Conservation (phyloP, 495 filamentous ascomycete genomes). For the Hyaloscypha hepaticicola region DNA sequence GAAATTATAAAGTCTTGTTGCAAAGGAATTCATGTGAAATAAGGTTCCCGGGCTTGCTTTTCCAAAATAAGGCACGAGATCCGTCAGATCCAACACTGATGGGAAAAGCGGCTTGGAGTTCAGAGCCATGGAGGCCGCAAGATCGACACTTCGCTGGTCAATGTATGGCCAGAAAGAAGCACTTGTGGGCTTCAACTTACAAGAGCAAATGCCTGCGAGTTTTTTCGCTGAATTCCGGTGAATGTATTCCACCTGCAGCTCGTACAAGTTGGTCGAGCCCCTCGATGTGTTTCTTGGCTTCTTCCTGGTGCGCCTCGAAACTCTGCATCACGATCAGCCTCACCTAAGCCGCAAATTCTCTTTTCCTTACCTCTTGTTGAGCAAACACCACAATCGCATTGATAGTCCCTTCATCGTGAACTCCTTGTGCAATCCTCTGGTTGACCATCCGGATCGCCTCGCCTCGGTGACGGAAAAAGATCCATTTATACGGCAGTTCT, state of each 20-base stretch:
- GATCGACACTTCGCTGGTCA: conserved; percentile 13
- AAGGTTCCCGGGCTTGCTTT: conserved; percentile 9
- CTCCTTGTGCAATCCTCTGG: conserved; percentile 14
- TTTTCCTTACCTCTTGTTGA: conserved; percentile 22
- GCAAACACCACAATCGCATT: conserved; percentile 22
- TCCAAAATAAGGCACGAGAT: conserved; percentile 19
- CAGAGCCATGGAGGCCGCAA: conserved; percentile 11
- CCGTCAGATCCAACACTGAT: conserved; percentile 6
- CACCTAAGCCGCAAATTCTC: background rate
- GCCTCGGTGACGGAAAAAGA: conserved; percentile 24
- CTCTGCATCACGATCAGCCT: conserved; percentile 12
- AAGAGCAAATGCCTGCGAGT: conserved; percentile 18
- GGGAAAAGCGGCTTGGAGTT: conserved; percentile 15
- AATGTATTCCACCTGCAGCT: conserved; percentile 16
- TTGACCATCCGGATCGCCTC: conserved; percentile 26
- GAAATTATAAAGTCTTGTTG: conserved; percentile 20
- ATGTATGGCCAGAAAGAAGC: background rate
- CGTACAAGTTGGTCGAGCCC: conserved; percentile 17
- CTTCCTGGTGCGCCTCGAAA: conserved; percentile 6
- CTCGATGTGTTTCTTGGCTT: conserved; percentile 16
- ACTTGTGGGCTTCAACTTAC: conserved; percentile 1
- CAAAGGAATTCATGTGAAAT: conserved; percentile 18
- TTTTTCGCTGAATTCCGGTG: conserved; percentile 1
- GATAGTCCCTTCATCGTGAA: conserved; percentile 27
- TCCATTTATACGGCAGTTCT: conserved; percentile 1